Evolutionary conservation across 805 yeast species (phyloP), one percentile per base, ranked within the genome.

Genomic region (Candida saitoana): DNA sequence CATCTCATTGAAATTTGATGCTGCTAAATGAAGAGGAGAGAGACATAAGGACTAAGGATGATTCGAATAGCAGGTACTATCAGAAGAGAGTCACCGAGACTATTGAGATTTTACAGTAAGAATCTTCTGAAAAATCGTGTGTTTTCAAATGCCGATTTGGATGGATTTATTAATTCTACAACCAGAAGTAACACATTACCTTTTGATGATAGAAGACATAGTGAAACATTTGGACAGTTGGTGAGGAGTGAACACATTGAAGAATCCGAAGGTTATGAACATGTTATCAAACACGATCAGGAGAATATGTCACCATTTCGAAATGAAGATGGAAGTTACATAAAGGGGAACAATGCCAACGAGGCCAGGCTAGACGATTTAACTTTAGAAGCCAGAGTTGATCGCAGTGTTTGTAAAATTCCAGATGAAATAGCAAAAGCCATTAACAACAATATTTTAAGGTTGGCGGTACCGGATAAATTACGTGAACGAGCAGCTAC

Each of bases 371-470:
- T 82, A 4, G 75, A 80, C 49, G 77, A 77, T 0, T 63, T 63
- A 17, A 87, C 95, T 0, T 44, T 79, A 3, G 49, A 56, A 35
- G 95, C 84, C 0, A 68, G 81, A 44, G 71, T 73, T 8, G 76
- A 75, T 34, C 70, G 80, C 38, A 52, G 59, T 2, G 80, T 78
- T 40, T 58, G 82, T 4, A 62, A 60, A 38, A 55, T 89, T 14
- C 95, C 95, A 0, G 62, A 64, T 1, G 63, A 56, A 3, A 67
- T 89, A 3, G 63, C 87, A 1, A 67, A 73, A 27, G 73, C 76
- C 0, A 83, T 89, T 33, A 74, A 79, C 46, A 75, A 83, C 49
- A 76, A 85, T 52, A 82, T 89, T 42, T 53, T 83, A 41, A 66
- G 75, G 5, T 60, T 71, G n/a, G 72, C 80, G 36, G 63, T 73